These are phyloP conservation scores for Colletotrichum lupini DNA, from an alignment of 2,329 filamentous ascomycete genomes.

Conservation along the genomic window DNA sequence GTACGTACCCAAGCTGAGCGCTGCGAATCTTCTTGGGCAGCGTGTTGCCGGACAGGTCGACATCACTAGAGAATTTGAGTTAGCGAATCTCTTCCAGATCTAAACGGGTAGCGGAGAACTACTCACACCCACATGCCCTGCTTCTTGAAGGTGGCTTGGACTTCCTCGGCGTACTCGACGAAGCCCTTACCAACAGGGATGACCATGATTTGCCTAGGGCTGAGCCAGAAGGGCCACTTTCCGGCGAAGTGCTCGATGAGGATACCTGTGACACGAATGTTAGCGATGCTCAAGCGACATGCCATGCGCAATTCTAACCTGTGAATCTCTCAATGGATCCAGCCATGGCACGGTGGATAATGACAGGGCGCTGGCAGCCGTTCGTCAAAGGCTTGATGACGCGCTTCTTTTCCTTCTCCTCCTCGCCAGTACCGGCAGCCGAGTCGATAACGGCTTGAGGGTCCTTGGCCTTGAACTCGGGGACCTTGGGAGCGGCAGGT, in stretches of 20 bases:
- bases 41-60: constrained; percentile 80
- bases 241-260: constrained; percentile 86
- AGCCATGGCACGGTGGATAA: constrained; percentile 88
- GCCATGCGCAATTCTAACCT: background rate
- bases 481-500: constrained; percentile 40
- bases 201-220: constrained; percentile 78
- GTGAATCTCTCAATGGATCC: constrained; percentile 67
- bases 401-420: constrained; percentile 49
- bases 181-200: constrained; percentile 74
- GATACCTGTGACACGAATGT: constrained; percentile 71
- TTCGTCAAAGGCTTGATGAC: constrained; percentile 65
- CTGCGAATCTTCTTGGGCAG: constrained; percentile 91
- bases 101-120: constrained; percentile 52
- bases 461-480: constrained; percentile 49
- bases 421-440: constrained; percentile 56
- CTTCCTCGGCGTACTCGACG: constrained; percentile 80
- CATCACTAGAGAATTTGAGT: constrained; percentile 53
- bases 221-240: constrained; percentile 92
- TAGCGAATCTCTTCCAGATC: background rate
- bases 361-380: constrained; percentile 83
- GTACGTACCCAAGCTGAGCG: constrained; percentile 79
- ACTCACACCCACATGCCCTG: constrained; percentile 71
- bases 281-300: background rate
- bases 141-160: constrained; percentile 74
- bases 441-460: constrained; percentile 40